Evolutionary conservation across 2,329 filamentous ascomycete genomes (phyloP).

Genomic region (Onygenales sp.): DNA sequence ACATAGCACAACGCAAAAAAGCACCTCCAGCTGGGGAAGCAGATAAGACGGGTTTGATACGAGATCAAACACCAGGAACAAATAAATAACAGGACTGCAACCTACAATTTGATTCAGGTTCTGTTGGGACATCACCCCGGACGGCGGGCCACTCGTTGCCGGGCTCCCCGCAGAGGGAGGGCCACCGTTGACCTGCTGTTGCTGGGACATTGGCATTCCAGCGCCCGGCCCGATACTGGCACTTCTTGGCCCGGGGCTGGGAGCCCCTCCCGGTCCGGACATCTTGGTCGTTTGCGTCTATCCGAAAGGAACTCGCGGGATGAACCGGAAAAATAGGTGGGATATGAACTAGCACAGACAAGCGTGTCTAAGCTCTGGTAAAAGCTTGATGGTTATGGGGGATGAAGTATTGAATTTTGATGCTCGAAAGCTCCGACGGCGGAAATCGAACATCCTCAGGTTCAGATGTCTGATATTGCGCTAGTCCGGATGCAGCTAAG

Average conservation of each 20-base stretch:
- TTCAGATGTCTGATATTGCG: not conserved
- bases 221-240: slow-evolving; percentile 39
- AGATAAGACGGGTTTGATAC: too few species aligned
- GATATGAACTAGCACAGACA: not conserved
- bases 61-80: not conserved
- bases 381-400: not conserved
- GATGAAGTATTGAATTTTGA: not conserved
- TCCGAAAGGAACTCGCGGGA: not conserved
- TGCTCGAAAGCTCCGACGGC: not conserved
- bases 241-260: slow-evolving; percentile 40
- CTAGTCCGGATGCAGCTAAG: not conserved
- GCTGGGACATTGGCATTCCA: slow-evolving; percentile 38
- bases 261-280: slow-evolving; percentile 38
- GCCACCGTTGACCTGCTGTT: slow-evolving; percentile 39
- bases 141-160: slow-evolving; percentile 25
- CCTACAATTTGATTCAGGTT: slow-evolving; percentile 95
- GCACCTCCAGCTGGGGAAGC: too few species aligned
- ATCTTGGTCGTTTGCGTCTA: slow-evolving; percentile 18
- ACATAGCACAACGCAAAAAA: too few species aligned
- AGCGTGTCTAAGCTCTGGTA: not conserved
- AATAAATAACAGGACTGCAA: slow-evolving; percentile 11
- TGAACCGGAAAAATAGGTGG: not conserved
- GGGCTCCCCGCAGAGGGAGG: slow-evolving; percentile 38
- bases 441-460: not conserved
- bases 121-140: slow-evolving; percentile 60